Base-by-base conservation (phyloP, 805 yeast genomes). In the Isabelozyma pseudorhagii region DNA sequence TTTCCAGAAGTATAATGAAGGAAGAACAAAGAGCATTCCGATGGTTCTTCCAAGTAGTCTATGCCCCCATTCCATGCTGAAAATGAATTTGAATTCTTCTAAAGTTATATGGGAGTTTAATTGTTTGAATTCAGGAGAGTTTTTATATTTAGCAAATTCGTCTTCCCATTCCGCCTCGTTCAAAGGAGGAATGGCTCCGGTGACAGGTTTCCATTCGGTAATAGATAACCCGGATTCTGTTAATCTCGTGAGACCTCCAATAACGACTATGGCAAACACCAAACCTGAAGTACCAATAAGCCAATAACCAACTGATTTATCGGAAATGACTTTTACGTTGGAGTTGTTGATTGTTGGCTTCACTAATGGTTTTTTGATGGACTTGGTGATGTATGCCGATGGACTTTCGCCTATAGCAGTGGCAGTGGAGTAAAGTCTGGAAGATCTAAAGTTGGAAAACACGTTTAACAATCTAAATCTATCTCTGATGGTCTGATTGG, bases 121-220 rank as follows among this genome's bases (percentile, higher is more conserved):
- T 59, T 85, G 88, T 63, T 85, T 82, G 68, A 89, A 94, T 65
- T 94, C 99, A 0, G 99, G 99, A 1, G 96, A 86, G 17, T 80
- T 79, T 58, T 85, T 76, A 67, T 94, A 94, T 62, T 89, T 87
- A 27, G 66, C 74, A 62, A 94, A 94, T 65, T 93, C 97, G 21
- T 60, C 80, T 57, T 82, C 84, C 99, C 99, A 94, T 53, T 94
- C 92, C 45, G 72, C 71, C 59, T 89, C 84, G 51, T 71, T 81
- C 60, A 87, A 63, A 0, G 99, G 99, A 2, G 99, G 99, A 11
- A 94, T 68, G 1, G 96, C 73, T 44, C 99, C 99, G 0, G 99
- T 90, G 27, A 94, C 91, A 1, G 99, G 99, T 66, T 85, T 89
- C 99, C 99, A 94, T 64, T 94, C 99, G 1, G 98, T 94, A 65